Conservation (phyloP, 1,139 yeast genomes). For the Trichomonascaceae sp. region DNA sequence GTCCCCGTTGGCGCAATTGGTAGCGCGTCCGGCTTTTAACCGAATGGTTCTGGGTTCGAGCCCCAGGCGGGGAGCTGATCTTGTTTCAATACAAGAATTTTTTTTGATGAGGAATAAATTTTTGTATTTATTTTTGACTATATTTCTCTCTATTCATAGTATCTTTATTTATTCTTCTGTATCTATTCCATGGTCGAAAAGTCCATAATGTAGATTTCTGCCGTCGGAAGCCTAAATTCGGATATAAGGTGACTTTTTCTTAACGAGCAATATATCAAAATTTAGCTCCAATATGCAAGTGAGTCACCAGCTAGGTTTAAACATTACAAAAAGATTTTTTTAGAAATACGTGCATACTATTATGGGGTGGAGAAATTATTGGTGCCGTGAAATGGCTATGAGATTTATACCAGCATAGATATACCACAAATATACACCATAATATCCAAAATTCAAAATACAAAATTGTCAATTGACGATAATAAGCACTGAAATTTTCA, state of each 20-base stretch:
- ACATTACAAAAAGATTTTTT: neutral
- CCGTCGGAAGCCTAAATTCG: neutral
- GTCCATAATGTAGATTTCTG: neutral
- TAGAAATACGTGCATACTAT: neutral
- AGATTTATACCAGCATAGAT: too few relatives aligned
- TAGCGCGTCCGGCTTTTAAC: slow-evolving; percentile 12
- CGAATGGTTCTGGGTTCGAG: slow-evolving; percentile 13
- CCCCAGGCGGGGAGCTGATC: slow-evolving; percentile 10
- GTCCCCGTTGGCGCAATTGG: slow-evolving; percentile 12
- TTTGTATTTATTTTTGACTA: neutral
- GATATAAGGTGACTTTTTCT: neutral
- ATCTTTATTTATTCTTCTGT: too few relatives aligned
- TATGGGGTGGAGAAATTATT: neutral
- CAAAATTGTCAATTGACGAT: neutral
- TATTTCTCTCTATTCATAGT: neutral
- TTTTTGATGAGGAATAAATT: neutral
- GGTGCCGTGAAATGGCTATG: too few relatives aligned
- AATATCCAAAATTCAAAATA: neutral
- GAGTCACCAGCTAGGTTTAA: neutral
- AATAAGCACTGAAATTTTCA: neutral
- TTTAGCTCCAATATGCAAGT: neutral
- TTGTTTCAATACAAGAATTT: neutral
- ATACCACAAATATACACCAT: neutral
- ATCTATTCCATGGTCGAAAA: too few relatives aligned
- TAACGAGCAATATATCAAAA: neutral